A percentile compares a stretch with the other conserved stretches of the same genome.
phyloP scores from a whole-genome alignment of 1,139 yeast genomes.

The Yamadazyma conglobata region DNA sequence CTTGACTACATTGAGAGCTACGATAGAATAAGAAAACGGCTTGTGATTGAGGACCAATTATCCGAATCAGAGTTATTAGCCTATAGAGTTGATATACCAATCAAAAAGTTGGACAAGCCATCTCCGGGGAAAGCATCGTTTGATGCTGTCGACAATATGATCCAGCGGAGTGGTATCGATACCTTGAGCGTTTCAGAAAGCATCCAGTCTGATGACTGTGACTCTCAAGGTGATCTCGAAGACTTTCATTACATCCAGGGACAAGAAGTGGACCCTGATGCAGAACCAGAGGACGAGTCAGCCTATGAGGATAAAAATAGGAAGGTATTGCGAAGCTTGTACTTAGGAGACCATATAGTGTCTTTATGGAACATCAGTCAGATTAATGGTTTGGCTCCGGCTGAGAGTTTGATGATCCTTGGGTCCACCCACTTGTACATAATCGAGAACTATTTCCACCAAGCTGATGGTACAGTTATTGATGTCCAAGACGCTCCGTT shows the following conservation, averaged over 20 bases:
- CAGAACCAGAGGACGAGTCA: slow-evolving; percentile 16
- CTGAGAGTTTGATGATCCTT: slow-evolving; percentile 68
- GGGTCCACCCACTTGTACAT: slow-evolving; percentile 64
- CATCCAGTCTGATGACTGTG: slow-evolving; percentile 10
- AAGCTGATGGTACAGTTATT: slow-evolving; percentile 57
- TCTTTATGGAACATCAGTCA: slow-evolving; percentile 75
- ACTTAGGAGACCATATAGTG: slow-evolving; percentile 65
- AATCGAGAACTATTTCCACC: slow-evolving; percentile 65
- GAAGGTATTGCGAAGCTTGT: slow-evolving; percentile 64
- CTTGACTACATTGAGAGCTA: slow-evolving; percentile 67
- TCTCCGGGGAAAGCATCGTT: slow-evolving; percentile 2
- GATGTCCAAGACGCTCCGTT: slow-evolving; percentile 65
- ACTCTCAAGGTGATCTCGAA: slow-evolving; percentile 38
- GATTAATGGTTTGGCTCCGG: slow-evolving; percentile 67
- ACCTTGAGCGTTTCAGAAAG: slow-evolving; percentile 25
- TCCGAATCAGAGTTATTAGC: slow-evolving; percentile 42
- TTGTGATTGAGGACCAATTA: slow-evolving; percentile 51
- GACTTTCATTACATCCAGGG: slow-evolving; percentile 24
- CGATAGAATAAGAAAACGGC: slow-evolving; percentile 59
- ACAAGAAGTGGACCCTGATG: slow-evolving; percentile 9
- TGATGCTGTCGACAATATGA: slow-evolving; percentile 15
- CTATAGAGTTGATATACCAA: slow-evolving; percentile 39
- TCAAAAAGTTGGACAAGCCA: slow-evolving; percentile 20
- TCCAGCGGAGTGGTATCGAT: slow-evolving; percentile 22
- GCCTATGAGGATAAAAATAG: slow-evolving; percentile 67